phyloP scores from a whole-genome alignment of 768 basidiomycete species.

The Pleurotus eryngii region DNA sequence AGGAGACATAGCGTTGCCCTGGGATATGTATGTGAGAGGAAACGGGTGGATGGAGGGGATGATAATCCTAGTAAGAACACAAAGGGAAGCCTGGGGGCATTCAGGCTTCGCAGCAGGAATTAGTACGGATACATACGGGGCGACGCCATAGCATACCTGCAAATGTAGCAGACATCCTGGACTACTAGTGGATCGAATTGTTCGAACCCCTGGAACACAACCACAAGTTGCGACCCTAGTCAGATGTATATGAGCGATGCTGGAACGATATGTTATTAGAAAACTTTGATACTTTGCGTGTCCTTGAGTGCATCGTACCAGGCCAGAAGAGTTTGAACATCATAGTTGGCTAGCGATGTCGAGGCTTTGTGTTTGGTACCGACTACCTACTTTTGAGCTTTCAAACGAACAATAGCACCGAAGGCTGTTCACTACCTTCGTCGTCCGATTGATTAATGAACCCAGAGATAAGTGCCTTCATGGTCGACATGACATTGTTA shows the following conservation, averaged over 20 bases:
- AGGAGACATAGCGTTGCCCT: conserved; percentile 57
- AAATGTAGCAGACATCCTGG: conserved; percentile 70
- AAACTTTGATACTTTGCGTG: conserved; percentile 28
- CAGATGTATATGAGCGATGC: conserved; percentile 2
- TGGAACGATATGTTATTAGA: background rate
- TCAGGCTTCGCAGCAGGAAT: conserved; percentile 37
- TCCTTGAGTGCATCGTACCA: conserved; percentile 52
- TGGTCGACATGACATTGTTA: conserved; percentile 43
- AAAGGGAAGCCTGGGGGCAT: conserved; percentile 52
- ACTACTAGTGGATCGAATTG: conserved; percentile 60
- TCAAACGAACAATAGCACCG: background rate
- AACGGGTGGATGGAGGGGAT: conserved; percentile 53
- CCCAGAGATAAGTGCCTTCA: conserved; percentile 53
- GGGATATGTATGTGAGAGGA: conserved; percentile 57
- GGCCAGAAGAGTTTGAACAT: conserved; percentile 54
- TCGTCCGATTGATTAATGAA: conserved; percentile 40
- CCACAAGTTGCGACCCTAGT: conserved; percentile 39
- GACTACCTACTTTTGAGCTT: conserved; percentile 18
- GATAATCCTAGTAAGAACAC: conserved; percentile 63
- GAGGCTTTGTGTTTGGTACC: conserved; percentile 42
- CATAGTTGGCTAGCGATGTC: conserved; percentile 54
- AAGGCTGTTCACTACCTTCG: conserved; percentile 13
- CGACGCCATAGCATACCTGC: conserved; percentile 44
- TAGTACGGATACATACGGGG: background rate
- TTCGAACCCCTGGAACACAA: conserved; percentile 74